A percentile compares a stretch with the other conserved stretches of the same genome.
Evolutionary conservation across 139 green algal species (phyloP).

Genomic region (Pedinophyceae sp.): DNA sequence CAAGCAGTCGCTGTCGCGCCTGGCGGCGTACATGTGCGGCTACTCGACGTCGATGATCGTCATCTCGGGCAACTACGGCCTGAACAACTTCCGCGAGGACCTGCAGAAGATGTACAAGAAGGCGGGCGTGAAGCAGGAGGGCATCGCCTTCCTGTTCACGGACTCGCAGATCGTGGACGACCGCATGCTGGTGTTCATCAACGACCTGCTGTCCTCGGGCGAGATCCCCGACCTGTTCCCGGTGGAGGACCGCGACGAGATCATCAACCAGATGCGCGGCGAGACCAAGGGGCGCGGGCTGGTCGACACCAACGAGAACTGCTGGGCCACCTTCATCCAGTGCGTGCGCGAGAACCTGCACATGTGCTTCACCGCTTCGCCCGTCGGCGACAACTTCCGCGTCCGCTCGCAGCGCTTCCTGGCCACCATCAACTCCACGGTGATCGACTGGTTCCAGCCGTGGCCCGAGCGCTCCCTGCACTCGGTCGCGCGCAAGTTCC

Average conservation of each 20-base stretch:
- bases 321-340: conserved; percentile 64
- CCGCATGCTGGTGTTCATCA: conserved; percentile 73
- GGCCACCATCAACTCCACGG: conserved; percentile 69
- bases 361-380: conserved; percentile 68
- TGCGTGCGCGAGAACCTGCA: conserved; percentile 58
- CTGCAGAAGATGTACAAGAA: conserved; percentile 77
- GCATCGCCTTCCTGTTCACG: conserved; percentile 13
- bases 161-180: conserved; percentile 60
- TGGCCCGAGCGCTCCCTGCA: conserved; percentile 63
- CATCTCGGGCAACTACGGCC: conserved; percentile 61
- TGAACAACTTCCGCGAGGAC: conserved; percentile 75
- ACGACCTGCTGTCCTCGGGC: conserved; percentile 67
- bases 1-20: conserved; percentile 61
- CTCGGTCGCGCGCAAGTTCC: conserved; percentile 63
- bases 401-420: conserved; percentile 68
- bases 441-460: conserved; percentile 79
- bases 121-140: conserved; percentile 43
- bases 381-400: conserved; percentile 76
- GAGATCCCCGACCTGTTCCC: conserved; percentile 77
- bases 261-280: conserved; percentile 61
- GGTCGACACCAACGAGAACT: conserved; percentile 64
- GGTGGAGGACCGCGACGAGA: conserved; percentile 72
- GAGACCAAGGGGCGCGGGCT: conserved; percentile 64
- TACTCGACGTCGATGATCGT: conserved; percentile 57
- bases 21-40: conserved; percentile 65